Evolutionary conservation across 1,284 basidiomycete species (phyloP), one percentile per base, ranked within the genome.

Genomic region (Vanrija sp.): DNA sequence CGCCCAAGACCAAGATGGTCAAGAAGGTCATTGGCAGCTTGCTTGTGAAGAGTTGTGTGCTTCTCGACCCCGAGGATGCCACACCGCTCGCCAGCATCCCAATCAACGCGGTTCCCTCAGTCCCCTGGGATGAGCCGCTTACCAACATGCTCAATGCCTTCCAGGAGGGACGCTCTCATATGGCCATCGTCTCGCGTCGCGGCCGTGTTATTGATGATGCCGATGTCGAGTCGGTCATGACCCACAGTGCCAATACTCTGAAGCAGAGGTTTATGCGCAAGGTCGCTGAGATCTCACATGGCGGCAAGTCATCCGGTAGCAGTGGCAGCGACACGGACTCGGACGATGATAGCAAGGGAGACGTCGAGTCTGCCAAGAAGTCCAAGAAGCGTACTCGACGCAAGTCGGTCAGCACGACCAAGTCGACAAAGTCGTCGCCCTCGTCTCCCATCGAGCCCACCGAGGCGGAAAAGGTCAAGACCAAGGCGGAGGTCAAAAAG

Each of bases 131-230:
- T 65, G 89, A 93, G 72, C 84, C 90, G 19, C 80, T 95, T 5
- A 83, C 94, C 19, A 86, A 89, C 40, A 89, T 94, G 62, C 82
- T 95, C 51, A 91, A 94, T 72, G 87, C 83, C 58, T 95, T 95
- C 75, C 91, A 94, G 72, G 90, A 93, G 69, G 91, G 91, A 10
- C 83, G 89, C 40, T 89, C 87, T 43, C 91, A 95, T 71, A 91
- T 95, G 82, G 92, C 92, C 28, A 87, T 94, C 61, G 90, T 95
- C 60, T 85, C 84, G 55, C 83, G 86, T 46, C 58, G 62, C 80
- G 82, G 65, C 52, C 45, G 65, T 54, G 60, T 69, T 46, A 66
- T 70, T 40, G 57, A 55, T 49, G 65, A 62, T 18, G 64, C 61
- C 34, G 67, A 69, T 42, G 65, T 55, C 6, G 65, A 66, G 46